Conservation (phyloP, 441 rosid genomes). For the Croton laevigatus region DNA sequence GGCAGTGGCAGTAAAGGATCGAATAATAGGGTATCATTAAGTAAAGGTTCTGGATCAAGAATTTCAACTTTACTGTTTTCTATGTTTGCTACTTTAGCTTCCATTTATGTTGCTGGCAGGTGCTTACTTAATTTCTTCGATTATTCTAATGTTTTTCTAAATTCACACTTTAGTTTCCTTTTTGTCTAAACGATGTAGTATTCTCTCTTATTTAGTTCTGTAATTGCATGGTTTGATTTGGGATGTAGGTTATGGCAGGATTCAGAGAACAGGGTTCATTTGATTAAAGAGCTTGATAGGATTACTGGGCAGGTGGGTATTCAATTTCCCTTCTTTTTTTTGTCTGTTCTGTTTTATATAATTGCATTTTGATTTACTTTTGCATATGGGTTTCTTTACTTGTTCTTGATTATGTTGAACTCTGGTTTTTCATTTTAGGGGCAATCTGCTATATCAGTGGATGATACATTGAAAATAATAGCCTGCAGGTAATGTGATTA, state of each 20-base stretch:
- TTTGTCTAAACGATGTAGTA: not conserved
- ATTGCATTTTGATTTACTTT: not conserved
- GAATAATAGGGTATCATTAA: constrained; percentile 13
- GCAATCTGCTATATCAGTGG: constrained; percentile 84
- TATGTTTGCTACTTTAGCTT: constrained; percentile 77
- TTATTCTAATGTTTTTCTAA: not conserved
- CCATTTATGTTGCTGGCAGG: constrained; percentile 92
- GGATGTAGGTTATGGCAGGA: constrained; percentile 80
- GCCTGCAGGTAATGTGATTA: constrained; percentile 64
- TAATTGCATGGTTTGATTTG: constrained; percentile 8
- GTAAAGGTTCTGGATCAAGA: constrained; percentile 32
- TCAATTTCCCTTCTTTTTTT: not conserved
- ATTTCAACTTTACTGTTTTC: constrained; percentile 57
- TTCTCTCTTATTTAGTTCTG: not conserved
- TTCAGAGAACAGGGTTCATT: constrained; percentile 76
- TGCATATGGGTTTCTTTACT: not conserved
- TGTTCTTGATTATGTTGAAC: not conserved
- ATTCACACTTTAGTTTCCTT: not conserved
- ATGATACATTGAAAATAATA: constrained; percentile 87
- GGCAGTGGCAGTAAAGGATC: constrained; percentile 18
- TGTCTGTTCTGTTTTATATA: not conserved
- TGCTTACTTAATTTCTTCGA: constrained; percentile 7
- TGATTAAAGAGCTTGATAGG: constrained; percentile 82
- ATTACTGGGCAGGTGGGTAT: constrained; percentile 69
- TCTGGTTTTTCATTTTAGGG: constrained; percentile 42